phyloP scores from a whole-genome alignment of 148 eudicot genomes.

The Fagopyrum tataricum region DNA sequence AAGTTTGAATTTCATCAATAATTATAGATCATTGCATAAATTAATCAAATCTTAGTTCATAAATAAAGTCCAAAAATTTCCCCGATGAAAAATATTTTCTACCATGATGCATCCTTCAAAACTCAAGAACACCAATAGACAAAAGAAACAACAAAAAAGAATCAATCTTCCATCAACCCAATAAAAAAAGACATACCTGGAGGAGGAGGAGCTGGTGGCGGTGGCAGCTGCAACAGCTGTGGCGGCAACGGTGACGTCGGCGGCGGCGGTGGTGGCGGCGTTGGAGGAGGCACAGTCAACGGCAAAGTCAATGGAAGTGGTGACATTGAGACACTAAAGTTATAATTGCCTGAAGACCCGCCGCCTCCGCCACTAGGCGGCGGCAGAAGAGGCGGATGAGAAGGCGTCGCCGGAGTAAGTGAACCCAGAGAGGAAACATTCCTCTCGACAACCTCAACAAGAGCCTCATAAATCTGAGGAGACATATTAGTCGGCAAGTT shows the following conservation, averaged over 20 bases:
- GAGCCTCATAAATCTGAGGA: slow-evolving; percentile 62
- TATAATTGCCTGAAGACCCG: neutral
- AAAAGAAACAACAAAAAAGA: neutral
- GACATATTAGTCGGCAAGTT: slow-evolving; percentile 76
- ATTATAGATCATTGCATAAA: no score
- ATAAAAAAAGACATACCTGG: neutral
- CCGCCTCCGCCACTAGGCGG: neutral
- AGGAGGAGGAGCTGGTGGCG: neutral
- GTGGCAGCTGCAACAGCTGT: neutral
- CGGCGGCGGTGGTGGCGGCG: neutral
- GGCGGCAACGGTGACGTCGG: neutral
- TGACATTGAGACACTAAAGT: neutral
- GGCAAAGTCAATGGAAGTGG: neutral
- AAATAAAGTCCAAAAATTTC: neutral
- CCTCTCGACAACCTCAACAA: slow-evolving; percentile 61
- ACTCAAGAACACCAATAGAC: neutral
- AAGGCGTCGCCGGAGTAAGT: neutral
- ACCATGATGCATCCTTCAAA: neutral
- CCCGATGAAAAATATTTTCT: neutral
- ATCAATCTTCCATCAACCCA: neutral
- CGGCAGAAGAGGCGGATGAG: neutral
- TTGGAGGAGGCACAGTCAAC: neutral
- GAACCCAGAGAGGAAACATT: slow-evolving; percentile 3
- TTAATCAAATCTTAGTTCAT: no score
- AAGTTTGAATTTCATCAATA: no score